phyloP scores from a whole-genome alignment of 2,329 filamentous ascomycete genomes.

The Rhexocercosporidium sp. region DNA sequence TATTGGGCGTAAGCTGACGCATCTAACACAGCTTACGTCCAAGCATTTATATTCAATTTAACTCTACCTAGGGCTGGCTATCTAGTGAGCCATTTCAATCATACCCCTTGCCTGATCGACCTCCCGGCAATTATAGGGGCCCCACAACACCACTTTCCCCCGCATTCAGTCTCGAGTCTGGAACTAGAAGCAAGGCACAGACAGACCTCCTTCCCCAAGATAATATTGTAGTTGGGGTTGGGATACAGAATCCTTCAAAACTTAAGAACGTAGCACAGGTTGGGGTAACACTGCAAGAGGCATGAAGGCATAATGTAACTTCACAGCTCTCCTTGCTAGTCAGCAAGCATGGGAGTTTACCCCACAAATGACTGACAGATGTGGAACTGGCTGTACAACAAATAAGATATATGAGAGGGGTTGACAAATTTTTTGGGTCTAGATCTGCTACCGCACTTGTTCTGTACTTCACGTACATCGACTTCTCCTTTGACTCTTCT shows the following conservation, averaged over 20 bases:
- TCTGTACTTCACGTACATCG: not conserved
- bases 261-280: not conserved
- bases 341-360: not conserved
- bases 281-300: not conserved
- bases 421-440: too few relatives aligned
- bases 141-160: not conserved
- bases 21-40: not conserved
- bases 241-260: too few relatives aligned
- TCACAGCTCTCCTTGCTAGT: too few relatives aligned
- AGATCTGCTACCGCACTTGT: not conserved
- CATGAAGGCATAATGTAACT: not conserved
- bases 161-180: not conserved
- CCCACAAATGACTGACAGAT: not conserved
- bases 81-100: not conserved
- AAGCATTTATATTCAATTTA: not conserved
- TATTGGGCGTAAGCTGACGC: not conserved
- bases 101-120: too few relatives aligned
- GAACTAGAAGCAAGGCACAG: too few relatives aligned
- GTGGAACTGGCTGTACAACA: not conserved
- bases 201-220: not conserved
- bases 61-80: too few relatives aligned
- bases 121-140: not conserved
- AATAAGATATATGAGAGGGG: constrained; percentile 1
- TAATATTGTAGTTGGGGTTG: too few relatives aligned
- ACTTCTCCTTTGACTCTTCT: not conserved